Conservation (phyloP, 495 filamentous ascomycete genomes). For the Darksidea phi region DNA sequence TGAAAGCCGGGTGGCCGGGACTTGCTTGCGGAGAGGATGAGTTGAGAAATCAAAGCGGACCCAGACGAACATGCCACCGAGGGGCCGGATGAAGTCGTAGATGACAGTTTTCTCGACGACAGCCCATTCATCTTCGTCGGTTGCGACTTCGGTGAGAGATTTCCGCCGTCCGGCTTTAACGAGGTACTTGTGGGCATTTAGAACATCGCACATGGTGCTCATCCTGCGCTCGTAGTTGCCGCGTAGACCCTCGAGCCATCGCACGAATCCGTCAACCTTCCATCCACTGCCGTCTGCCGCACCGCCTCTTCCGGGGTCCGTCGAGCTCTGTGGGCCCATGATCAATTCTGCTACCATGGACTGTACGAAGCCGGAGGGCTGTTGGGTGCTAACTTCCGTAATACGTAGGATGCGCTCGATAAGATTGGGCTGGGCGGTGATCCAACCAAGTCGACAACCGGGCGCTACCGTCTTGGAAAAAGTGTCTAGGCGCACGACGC, state of each 20-base stretch:
- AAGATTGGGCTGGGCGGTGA: slow-evolving; percentile 63
- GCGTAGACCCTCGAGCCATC: slow-evolving; percentile 81
- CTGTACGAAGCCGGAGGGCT: slow-evolving; percentile 87
- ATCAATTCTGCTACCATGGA: slow-evolving; percentile 73
- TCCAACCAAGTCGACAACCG: slow-evolving; percentile 50
- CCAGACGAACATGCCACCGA: slow-evolving; percentile 96
- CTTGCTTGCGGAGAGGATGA: slow-evolving; percentile 65
- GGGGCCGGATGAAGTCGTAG: slow-evolving; percentile 72
- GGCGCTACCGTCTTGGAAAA: slow-evolving; percentile 50
- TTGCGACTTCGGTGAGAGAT: slow-evolving; percentile 42
- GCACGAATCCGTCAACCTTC: slow-evolving; percentile 82
- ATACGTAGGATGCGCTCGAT: slow-evolving; percentile 71
- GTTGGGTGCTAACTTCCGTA: slow-evolving; percentile 71
- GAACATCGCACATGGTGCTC: slow-evolving; percentile 66
- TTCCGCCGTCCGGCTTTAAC: slow-evolving; percentile 50
- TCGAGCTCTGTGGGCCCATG: slow-evolving; percentile 59
- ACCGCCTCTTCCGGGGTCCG: slow-evolving; percentile 44
- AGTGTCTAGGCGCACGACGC: slow-evolving; percentile 64
- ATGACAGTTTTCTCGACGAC: slow-evolving; percentile 68
- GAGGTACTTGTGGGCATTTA: slow-evolving; percentile 63
- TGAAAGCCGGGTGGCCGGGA: slow-evolving; percentile 48
- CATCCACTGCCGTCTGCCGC: slow-evolving; percentile 57
- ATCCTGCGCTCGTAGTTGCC: slow-evolving; percentile 80
- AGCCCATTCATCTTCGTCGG: slow-evolving; percentile 56
- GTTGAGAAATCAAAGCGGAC: slow-evolving; percentile 62